Conservation (phyloP, 2,329 filamentous ascomycete genomes). For the Trichophaea hybrida region DNA sequence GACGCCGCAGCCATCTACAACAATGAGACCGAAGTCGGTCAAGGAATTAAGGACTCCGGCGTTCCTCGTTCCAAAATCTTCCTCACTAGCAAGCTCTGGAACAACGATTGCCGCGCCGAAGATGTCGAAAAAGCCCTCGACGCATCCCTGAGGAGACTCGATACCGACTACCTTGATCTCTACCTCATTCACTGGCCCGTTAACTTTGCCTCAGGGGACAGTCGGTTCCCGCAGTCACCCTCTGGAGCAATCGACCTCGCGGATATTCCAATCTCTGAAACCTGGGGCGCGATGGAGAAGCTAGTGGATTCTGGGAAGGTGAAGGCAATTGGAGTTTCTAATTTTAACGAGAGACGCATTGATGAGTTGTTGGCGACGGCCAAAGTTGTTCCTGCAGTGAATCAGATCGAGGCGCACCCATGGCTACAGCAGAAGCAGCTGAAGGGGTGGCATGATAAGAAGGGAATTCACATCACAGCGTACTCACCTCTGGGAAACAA, state of each 20-base stretch:
- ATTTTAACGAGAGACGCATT: conserved; percentile 46
- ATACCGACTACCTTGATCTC: conserved; percentile 57
- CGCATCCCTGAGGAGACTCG: conserved; percentile 47
- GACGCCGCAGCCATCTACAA: conserved; percentile 38
- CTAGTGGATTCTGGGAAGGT: conserved; percentile 34
- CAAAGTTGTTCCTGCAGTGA: conserved; percentile 50
- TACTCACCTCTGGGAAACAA: conserved; percentile 52
- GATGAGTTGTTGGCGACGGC: conserved; percentile 45
- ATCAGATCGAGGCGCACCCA: conserved; percentile 72
- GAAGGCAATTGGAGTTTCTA: conserved; percentile 61
- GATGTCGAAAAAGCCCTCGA: conserved; percentile 40
- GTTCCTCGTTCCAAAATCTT: conserved; percentile 33
- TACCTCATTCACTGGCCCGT: conserved; percentile 35
- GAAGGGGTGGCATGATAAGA: conserved; percentile 41
- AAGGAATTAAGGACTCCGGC: conserved; percentile 33
- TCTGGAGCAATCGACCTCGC: conserved; percentile 3
- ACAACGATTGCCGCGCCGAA: conserved; percentile 38
- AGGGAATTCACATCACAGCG: conserved; percentile 47
- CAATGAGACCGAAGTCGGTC: conserved; percentile 35
- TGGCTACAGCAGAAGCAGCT: conserved; percentile 46
- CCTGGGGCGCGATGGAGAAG: conserved; percentile 27
- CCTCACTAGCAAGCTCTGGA: conserved; percentile 46
- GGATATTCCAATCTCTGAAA: conserved; percentile 29
- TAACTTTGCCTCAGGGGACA: conserved; percentile 1
- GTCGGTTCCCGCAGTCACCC: conserved; percentile 3